Evolutionary conservation across 2,329 filamentous ascomycete genomes (phyloP).

Genomic region (Aspergillus pseudotamarii): DNA sequence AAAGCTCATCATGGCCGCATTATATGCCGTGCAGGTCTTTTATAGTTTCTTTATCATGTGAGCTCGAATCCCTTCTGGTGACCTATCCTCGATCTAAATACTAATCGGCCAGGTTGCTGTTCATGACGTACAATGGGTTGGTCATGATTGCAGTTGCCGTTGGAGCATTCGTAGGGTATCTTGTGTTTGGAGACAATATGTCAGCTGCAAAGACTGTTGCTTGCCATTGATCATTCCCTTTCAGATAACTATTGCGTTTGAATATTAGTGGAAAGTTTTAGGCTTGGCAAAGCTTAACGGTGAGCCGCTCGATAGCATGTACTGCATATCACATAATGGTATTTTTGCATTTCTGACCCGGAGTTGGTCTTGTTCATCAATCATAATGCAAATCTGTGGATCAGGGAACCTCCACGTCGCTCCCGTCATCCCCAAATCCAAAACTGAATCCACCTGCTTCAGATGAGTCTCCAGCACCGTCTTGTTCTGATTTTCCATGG

Average conservation of each 20-base stretch:
- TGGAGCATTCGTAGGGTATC: conserved; percentile 85
- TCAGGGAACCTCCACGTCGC: conserved; percentile 55
- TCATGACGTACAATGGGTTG: conserved; percentile 99
- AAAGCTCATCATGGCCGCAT: conserved; percentile 74
- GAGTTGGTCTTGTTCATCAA: neutral
- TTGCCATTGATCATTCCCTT: conserved; percentile 68
- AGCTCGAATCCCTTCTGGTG: conserved; percentile 48
- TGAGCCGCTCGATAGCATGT: neutral
- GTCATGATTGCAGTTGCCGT: conserved; percentile 90
- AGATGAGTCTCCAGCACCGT: conserved; percentile 23
- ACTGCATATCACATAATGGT: conserved; percentile 3
- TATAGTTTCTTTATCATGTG: conserved; percentile 99
- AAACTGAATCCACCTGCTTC: conserved; percentile 61
- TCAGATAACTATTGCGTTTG: neutral
- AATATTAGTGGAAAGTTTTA: neutral
- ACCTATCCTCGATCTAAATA: conserved; percentile 1
- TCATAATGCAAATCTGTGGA: neutral
- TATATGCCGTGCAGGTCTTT: conserved; percentile 94
- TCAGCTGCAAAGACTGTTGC: conserved; percentile 81
- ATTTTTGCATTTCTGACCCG: neutral
- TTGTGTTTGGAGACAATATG: conserved; percentile 73
- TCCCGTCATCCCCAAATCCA: conserved; percentile 63
- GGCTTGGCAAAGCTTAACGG: neutral
- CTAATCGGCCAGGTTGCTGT: conserved; percentile 71
- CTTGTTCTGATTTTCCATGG: conserved; percentile 53